These are phyloP conservation scores for Rosa chinensis DNA, from an alignment of 306 rosid species.

Conservation along the genomic window DNA sequence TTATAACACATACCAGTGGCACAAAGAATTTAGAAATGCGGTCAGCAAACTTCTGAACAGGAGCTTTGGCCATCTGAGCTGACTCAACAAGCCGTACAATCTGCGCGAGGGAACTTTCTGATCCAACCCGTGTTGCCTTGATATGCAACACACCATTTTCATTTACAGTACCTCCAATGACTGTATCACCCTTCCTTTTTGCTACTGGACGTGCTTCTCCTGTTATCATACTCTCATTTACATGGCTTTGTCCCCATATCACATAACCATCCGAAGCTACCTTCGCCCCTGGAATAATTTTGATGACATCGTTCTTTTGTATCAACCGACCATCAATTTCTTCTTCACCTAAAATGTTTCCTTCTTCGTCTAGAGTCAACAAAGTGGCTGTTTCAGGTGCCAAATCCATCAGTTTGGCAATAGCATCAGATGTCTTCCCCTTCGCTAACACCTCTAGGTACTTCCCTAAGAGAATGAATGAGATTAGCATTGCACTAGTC, in stretches of 20 bases:
- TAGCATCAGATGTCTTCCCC: conserved; percentile 66
- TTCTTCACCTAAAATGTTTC: conserved; percentile 43
- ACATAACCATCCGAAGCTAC: conserved; percentile 64
- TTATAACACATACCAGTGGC: conserved; percentile 46
- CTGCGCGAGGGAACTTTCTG: conserved; percentile 67
- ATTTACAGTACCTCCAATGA: conserved; percentile 70
- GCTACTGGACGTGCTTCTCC: conserved; percentile 68
- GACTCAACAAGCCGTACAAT: conserved; percentile 74
- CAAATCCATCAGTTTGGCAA: conserved; percentile 71
- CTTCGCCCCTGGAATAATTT: conserved; percentile 61
- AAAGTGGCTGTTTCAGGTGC: conserved; percentile 60
- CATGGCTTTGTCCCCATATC: conserved; percentile 62
- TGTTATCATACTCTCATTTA: conserved; percentile 75
- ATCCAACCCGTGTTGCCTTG: conserved; percentile 66
- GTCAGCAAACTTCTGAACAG: conserved; percentile 65
- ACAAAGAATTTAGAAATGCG: conserved; percentile 68
- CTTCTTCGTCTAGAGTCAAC: conserved; percentile 40
- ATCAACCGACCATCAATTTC: conserved; percentile 60
- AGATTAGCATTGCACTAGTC: conserved; percentile 71
- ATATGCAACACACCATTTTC: conserved; percentile 68
- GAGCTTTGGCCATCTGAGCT: conserved; percentile 83
- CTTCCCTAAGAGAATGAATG: conserved; percentile 66
- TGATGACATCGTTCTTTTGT: conserved; percentile 58
- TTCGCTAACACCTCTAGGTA: conserved; percentile 72
- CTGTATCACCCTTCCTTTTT: conserved; percentile 54